Conservation (phyloP, 345 rosid species). For the Populus ilicifolia region DNA sequence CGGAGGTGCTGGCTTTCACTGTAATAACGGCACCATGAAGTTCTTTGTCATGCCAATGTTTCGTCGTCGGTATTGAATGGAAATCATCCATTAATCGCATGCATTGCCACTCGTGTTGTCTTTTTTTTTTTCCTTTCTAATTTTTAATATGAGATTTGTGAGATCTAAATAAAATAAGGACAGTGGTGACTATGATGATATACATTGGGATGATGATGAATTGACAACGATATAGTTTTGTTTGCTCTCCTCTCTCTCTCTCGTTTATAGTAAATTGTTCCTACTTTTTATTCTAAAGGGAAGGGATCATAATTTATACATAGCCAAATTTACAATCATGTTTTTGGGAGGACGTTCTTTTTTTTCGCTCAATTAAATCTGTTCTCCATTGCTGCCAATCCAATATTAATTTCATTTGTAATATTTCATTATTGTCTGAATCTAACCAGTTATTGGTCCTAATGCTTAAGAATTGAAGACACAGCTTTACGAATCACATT, state of each 20-base stretch:
- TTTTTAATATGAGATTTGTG: neutral
- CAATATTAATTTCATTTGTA: neutral
- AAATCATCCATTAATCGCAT: neutral
- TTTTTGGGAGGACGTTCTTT: neutral
- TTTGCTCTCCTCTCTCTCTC: neutral
- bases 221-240: neutral
- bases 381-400: neutral
- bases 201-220: neutral
- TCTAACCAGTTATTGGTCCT: neutral
- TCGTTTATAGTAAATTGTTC: neutral
- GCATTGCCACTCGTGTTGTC: neutral
- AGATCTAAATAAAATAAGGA: neutral
- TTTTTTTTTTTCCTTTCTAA: neutral
- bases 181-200: neutral
- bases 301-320: neutral
- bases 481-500: too few relatives aligned
- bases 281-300: neutral
- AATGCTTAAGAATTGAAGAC: neutral
- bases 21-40: slow-evolving; percentile 65
- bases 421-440: neutral
- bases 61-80: slow-evolving; percentile 22
- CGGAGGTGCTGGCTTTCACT: slow-evolving; percentile 52
- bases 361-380: neutral
- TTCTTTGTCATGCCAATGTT: slow-evolving; percentile 47
- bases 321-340: neutral